Base-by-base conservation (phyloP, 73 alveolate genomes). In the Paramecium tetraurelia region DNA sequence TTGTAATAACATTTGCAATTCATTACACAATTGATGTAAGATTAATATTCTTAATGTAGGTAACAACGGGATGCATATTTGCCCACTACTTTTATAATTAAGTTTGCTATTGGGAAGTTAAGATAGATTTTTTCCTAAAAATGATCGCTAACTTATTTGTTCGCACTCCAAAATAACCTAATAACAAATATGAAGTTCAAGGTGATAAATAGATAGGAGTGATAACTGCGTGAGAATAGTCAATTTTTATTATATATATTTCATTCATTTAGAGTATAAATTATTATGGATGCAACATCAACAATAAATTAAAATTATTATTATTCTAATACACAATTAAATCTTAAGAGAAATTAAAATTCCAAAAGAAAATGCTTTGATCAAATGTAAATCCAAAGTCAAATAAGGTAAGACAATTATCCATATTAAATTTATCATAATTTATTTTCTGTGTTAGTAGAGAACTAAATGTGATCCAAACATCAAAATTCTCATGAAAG, bases 201-300 rank as follows among this genome's bases (percentile, higher is more conserved):
- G 69, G 69, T 5, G 33, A 53, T 53, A 53, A 53, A 53, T 53
- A 53, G 21, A 53, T 53, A 5, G 69, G 69, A 18, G 69, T 53
- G 31, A 53, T 22, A 53, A 53, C 11, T 53, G 69, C 38, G 20
- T 38, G 87, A 38, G 16, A 35, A 38, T 75, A 75, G 40, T 12
- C 46, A 16, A 75, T 9, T 75, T 72, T 41, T 41, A 12, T n/a
- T 29, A 7, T 63, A 11, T 10, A 35, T 18, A 50, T 87, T 68
- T 58, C 29, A 58, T 59, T 92, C 43, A 86, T 71, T 77, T 95
- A 95, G 59, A 96, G 92, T 40, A 7, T 40, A 40, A 40, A 40
- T 40, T 40, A 40, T 7, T 40, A 40, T 7, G 0, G 48, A 40
- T 5, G 14, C 1, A 40, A 40, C 12, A 40, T 40, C 2, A 7